Base-by-base conservation (phyloP, 768 basidiomycete genomes). In the Gymnopilus dilepis region DNA sequence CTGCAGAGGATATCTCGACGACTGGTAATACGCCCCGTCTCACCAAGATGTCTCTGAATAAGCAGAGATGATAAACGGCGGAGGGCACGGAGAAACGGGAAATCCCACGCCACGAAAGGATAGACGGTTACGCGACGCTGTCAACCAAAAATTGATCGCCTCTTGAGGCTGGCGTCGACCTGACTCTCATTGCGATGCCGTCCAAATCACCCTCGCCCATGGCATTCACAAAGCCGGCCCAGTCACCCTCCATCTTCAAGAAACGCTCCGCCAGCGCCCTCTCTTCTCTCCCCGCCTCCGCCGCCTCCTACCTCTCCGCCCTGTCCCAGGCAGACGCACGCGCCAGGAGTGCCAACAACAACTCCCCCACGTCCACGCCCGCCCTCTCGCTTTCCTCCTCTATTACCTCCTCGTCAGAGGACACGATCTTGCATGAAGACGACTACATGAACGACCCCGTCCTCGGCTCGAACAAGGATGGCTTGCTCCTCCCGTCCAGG, bases 361-460 rank as follows among this genome's bases (percentile, higher is more conserved):
- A 40, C 30, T 63, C 62, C 24, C 56, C 66, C 15, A 78, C 84
- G 0, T 84, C 88, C 5, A 91, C 90, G 1, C 90, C 90, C 1
- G 85, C 91, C 0, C 77, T 91, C 13, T 92, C 92, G 0, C 77
- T 89, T 8, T 91, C 91, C 3, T 91, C 91, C 0, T 90, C 89
- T 1, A 69, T 88, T 59, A 91, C 91, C 1, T 76, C 82, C 1
- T 86, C 85, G 2, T 90, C 89, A 0, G 88, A 89, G 65, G 90
- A 91, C 65, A 85, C 85, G 21, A 77, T 87, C 6, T 73, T 90
- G 33, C 77, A 83, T 66, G 89, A 88, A 58, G 67, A 74, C 26
- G 84, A 89, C 30, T 71, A 87, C 42, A 17, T 62, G 56, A 70
- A 76, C 53, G 79, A 82, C 66, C 26, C 59, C n/a, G 17, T 34